Conservation (phyloP, 192 early-diverging fungal genomes). For the Entrophospora sp. region DNA sequence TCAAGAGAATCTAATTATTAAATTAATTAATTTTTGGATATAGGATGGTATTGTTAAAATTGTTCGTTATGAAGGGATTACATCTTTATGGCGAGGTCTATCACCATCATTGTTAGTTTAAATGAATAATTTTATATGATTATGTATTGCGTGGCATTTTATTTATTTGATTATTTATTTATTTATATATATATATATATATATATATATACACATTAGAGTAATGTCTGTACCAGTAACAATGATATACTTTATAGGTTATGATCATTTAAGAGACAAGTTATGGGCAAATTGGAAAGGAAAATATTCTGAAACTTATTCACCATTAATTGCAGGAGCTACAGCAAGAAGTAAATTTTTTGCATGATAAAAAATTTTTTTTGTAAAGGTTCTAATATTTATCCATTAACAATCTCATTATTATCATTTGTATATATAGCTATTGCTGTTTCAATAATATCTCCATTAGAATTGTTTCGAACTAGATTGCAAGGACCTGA, state of each 20-base stretch:
- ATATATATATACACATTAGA: neutral
- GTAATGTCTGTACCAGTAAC: constrained; percentile 86
- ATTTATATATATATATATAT: neutral
- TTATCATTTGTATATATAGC: constrained; percentile 31
- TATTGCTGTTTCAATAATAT: constrained; percentile 65
- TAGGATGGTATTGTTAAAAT: constrained; percentile 72
- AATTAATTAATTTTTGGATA: constrained; percentile 25
- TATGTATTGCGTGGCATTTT: neutral
- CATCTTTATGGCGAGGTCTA: constrained; percentile 82
- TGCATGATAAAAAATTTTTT: constrained; percentile 3
- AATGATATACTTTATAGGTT: constrained; percentile 91
- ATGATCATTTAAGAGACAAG: constrained; percentile 71
- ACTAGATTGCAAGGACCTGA: constrained; percentile 82
- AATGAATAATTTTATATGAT: neutral
- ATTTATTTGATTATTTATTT: neutral
- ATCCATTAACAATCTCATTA: neutral
- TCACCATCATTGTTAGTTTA: constrained; percentile 59
- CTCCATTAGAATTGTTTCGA: constrained; percentile 85
- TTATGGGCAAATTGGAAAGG: constrained; percentile 23
- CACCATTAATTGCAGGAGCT: constrained; percentile 56
- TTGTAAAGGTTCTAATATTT: neutral
- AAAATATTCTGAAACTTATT: constrained; percentile 22
- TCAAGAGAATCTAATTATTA: neutral
- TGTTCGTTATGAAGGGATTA: constrained; percentile 64
- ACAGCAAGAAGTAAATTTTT: constrained; percentile 59